A percentile compares a stretch with the other conserved stretches of the same genome.
These are phyloP conservation scores for Cladophialophora psammophila DNA, from an alignment of 2,329 filamentous ascomycete genomes.

Conservation along the genomic window DNA sequence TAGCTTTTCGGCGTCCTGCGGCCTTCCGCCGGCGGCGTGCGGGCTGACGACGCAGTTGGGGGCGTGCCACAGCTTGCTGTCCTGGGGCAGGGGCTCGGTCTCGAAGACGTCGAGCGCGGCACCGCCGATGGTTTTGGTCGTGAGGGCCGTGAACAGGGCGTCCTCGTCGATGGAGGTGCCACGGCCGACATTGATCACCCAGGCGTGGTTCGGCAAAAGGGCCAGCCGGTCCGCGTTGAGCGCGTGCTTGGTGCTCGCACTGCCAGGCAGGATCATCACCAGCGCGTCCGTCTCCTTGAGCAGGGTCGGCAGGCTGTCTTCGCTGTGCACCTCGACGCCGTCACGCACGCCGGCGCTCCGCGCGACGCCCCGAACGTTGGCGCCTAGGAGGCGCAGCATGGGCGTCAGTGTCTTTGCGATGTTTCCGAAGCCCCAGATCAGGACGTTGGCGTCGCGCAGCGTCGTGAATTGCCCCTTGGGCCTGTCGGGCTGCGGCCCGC, in stretches of 20 bases:
- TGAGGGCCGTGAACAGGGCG: conserved; percentile 65
- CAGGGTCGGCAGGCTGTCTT: conserved; percentile 62
- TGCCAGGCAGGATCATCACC: conserved; percentile 72
- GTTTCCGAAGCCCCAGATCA: conserved; percentile 72
- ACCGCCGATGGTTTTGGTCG: conserved; percentile 66
- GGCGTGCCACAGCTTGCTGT: conserved; percentile 68
- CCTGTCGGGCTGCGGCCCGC: conserved; percentile 58
- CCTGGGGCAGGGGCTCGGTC: conserved; percentile 68
- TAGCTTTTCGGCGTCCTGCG: conserved; percentile 66
- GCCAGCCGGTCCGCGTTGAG: conserved; percentile 63
- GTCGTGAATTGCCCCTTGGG: conserved; percentile 66
- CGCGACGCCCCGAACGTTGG: conserved; percentile 66
- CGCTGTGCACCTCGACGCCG: conserved; percentile 64
- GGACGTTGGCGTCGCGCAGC: conserved; percentile 64
- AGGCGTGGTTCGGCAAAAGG: conserved; percentile 61
- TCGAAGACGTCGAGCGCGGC: conserved; percentile 76
- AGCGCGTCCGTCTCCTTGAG: conserved; percentile 67
- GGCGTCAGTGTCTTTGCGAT: conserved; percentile 69
- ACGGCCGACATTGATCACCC: conserved; percentile 48
- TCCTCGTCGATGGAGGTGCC: conserved; percentile 71
- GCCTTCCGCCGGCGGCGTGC: conserved; percentile 51
- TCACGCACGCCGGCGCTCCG: conserved; percentile 63
- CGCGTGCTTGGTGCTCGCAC: conserved; percentile 62
- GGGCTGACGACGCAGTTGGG: conserved; percentile 35
- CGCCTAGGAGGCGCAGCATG: conserved; percentile 62